Evolutionary conservation across 768 basidiomycete species (phyloP).

Genomic region (Tylopilus rubrobrunneus): DNA sequence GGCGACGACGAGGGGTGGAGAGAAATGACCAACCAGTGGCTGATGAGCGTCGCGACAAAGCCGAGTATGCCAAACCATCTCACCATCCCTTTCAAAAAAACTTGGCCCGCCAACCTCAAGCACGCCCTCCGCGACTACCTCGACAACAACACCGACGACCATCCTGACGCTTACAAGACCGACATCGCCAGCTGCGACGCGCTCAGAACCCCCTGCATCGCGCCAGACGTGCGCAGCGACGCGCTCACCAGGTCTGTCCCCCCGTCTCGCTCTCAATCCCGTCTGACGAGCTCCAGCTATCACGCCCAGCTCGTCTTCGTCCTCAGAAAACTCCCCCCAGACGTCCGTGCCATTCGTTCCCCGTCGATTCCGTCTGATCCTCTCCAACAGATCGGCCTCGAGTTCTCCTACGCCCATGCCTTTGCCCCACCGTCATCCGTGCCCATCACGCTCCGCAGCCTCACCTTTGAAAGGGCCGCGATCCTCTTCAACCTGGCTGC

Average conservation of each 20-base stretch:
- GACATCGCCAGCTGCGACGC: constrained; percentile 72
- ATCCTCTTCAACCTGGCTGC: constrained; percentile 85
- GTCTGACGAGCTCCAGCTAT: constrained; percentile 52
- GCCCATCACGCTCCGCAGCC: constrained; percentile 63
- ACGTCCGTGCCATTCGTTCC: constrained; percentile 44
- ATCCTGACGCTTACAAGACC: constrained; percentile 79
- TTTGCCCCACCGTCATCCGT: constrained; percentile 51
- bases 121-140: constrained; percentile 64
- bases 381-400: constrained; percentile 55
- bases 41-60: constrained; percentile 1
- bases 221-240: constrained; percentile 56
- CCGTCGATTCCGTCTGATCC: constrained; percentile 11
- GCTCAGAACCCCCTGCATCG: constrained; percentile 53
- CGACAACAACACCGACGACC: constrained; percentile 58
- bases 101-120: constrained; percentile 49
- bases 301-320: constrained; percentile 87
- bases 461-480: constrained; percentile 78
- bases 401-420: constrained; percentile 68
- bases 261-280: neutral
- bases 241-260: constrained; percentile 55
- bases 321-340: constrained; percentile 76
- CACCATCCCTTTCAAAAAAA: constrained; percentile 69
- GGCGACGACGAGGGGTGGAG: neutral
- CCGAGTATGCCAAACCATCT: constrained; percentile 74
- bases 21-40: constrained; percentile 12